Evolutionary conservation across 371 early-diverging fungal species (phyloP), one percentile per base, ranked within the genome.

Genomic region (Saksenaea vasiformis): DNA sequence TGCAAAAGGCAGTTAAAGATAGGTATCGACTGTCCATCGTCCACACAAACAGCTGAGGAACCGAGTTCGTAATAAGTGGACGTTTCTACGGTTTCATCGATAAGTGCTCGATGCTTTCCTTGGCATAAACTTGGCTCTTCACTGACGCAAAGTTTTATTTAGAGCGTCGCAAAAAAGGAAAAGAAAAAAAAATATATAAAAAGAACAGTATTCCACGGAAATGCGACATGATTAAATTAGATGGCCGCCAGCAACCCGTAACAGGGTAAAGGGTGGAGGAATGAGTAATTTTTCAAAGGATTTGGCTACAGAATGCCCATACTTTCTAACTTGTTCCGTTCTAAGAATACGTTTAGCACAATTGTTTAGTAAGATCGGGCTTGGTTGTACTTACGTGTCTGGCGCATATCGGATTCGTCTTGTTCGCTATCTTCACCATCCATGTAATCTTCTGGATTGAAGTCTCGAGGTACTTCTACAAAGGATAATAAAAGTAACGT

Each of bases 371-470:
- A 58, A 13, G 15, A 19, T 37, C 31, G 37, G 36, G 56, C 3
- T 26, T 24, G 4, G 3, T 31, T 44, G 3, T 0, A 71, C 74
- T 66, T 73, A 78, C 79, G 80, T 31, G 80, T 80, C 55, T 69
- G 75, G 62, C 80, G 71, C 24, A 54, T 39, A 57, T 81, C 82
- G 0, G 76, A 66, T 34, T 81, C 82, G 36, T 81, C 82, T 13
- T 67, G 61, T 66, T 81, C 82, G 53, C 79, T 81, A 53, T 81
- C 82, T 66, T 81, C 77, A 19, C 82, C 82, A 24, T 81, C 82
- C 28, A 62, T 64, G 58, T 71, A 77, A 56, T 77, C 77, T 35
- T 81, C 82, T 53, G 69, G 34, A 54, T 78, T 73, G 34, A 81
- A 75, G 62, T 81, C 82, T 43, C 76, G 53, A n/a, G 82, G 82